These are phyloP conservation scores for Hemisphaericaspora lyxosophila DNA, from an alignment of 1,139 yeast species.

Conservation along the genomic window DNA sequence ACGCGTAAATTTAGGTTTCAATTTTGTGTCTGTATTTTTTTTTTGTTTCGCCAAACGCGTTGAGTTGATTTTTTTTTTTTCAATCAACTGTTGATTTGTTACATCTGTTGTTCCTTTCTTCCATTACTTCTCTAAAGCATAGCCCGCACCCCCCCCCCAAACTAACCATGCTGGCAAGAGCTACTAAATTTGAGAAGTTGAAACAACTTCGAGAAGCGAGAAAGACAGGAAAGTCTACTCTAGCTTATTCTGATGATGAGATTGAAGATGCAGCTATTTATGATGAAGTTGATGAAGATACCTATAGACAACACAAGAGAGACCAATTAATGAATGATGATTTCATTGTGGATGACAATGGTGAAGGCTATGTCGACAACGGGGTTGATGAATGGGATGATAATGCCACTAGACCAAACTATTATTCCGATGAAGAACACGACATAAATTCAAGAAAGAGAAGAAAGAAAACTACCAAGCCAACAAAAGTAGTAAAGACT, in stretches of 20 bases:
- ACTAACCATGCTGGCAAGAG: constrained; percentile 31
- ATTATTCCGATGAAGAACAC: constrained; percentile 56
- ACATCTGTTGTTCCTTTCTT: neutral
- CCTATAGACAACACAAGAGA: constrained; percentile 73
- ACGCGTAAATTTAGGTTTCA: neutral
- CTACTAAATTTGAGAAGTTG: constrained; percentile 34
- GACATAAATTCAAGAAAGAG: constrained; percentile 28
- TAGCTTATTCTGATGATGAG: constrained; percentile 20
- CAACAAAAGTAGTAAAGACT: constrained; percentile 44
- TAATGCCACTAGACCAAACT: constrained; percentile 41
- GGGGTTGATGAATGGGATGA: constrained; percentile 90
- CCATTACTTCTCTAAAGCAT: neutral
- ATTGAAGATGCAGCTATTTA: constrained; percentile 52
- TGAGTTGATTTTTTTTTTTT: constrained; percentile 3
- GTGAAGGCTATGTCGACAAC: constrained; percentile 86
- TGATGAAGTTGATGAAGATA: constrained; percentile 83
- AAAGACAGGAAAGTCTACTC: constrained; percentile 31
- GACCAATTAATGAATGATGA: constrained; percentile 84
- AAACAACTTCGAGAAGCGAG: constrained; percentile 44
- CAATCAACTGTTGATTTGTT: neutral
- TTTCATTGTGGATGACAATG: constrained; percentile 91
- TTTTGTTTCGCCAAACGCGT: too few relatives aligned
- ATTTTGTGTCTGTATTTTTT: neutral
- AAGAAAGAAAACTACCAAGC: constrained; percentile 32
- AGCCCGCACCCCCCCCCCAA: too few relatives aligned